Evolutionary conservation across 148 eudicot species (phyloP).

Genomic region (Vaccinium vitisidaea): DNA sequence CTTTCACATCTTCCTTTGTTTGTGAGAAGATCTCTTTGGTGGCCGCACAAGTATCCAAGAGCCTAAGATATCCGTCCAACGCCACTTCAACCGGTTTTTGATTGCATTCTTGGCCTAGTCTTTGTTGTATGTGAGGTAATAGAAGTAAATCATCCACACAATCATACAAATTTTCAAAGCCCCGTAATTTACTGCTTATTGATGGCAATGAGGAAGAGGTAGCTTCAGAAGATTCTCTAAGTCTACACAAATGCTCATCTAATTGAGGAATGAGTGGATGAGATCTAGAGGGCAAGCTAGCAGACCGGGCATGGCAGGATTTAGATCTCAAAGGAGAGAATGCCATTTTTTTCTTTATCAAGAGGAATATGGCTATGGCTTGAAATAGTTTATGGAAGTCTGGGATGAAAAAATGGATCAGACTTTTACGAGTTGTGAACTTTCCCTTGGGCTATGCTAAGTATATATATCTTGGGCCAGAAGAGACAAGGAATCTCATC

Average conservation of each 20-base stretch:
- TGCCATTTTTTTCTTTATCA: constrained; percentile 11
- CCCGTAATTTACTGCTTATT: constrained; percentile 24
- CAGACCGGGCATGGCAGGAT: constrained; percentile 26
- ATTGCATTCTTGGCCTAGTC: background rate
- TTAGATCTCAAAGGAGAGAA: constrained; percentile 22
- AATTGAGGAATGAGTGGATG: constrained; percentile 25
- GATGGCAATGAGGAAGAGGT: constrained; percentile 41
- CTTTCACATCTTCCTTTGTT: no score
- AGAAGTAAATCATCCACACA: constrained; percentile 36
- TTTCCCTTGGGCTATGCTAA: background rate
- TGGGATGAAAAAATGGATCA: background rate
- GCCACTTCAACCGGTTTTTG: constrained; percentile 14
- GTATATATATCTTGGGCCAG: background rate
- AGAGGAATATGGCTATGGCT: background rate
- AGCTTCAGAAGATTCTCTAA: constrained; percentile 30
- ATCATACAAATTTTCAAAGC: constrained; percentile 23
- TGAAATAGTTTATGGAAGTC: no score
- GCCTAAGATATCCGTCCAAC: constrained; percentile 34
- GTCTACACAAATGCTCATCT: constrained; percentile 30
- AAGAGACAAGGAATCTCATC: constrained; percentile 14
- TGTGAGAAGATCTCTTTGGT: constrained; percentile 6
- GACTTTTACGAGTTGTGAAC: background rate
- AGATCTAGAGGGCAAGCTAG: constrained; percentile 29
- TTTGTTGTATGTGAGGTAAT: constrained; percentile 24
- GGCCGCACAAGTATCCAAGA: constrained; percentile 27